Conservation (phyloP, 73 alveolate genomes). For the Tetrahymena borealis region DNA sequence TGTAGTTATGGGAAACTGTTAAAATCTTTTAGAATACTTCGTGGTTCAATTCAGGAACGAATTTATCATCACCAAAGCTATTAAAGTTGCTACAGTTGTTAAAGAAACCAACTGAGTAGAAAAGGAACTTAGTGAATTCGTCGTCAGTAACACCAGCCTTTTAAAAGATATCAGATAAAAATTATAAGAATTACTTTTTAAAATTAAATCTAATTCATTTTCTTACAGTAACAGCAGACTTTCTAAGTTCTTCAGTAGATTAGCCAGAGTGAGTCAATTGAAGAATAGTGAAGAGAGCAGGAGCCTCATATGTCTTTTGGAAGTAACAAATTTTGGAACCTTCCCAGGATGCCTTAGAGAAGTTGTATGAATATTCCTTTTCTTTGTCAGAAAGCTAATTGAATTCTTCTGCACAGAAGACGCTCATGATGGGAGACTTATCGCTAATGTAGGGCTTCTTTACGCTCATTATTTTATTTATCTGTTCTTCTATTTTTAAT, state of each 20-base stretch:
- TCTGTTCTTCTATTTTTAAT: background rate
- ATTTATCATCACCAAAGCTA: conserved; percentile 81
- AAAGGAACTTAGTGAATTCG: conserved; percentile 45
- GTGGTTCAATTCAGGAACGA: conserved; percentile 65
- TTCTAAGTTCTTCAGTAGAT: conserved; percentile 20
- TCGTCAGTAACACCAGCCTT: conserved; percentile 49
- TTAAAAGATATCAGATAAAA: background rate
- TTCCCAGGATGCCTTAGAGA: conserved; percentile 91
- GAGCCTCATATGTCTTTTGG: conserved; percentile 91
- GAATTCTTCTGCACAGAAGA: background rate
- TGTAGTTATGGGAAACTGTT: background rate
- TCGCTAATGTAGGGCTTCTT: background rate
- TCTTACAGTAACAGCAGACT: background rate
- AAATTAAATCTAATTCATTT: background rate
- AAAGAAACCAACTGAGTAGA: conserved; percentile 68
- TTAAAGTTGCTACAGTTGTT: conserved; percentile 67
- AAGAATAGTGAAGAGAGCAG: conserved; percentile 86
- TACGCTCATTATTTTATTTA: background rate
- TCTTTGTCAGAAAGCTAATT: conserved; percentile 65
- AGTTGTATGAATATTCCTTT: conserved; percentile 80
- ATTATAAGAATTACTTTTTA: background rate
- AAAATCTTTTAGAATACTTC: conserved; percentile 44
- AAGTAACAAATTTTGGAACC: conserved; percentile 83
- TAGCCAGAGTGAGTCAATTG: conserved; percentile 64
- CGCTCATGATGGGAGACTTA: background rate